Evolutionary conservation across 768 basidiomycete species (phyloP).

Genomic region (Chiua virens): DNA sequence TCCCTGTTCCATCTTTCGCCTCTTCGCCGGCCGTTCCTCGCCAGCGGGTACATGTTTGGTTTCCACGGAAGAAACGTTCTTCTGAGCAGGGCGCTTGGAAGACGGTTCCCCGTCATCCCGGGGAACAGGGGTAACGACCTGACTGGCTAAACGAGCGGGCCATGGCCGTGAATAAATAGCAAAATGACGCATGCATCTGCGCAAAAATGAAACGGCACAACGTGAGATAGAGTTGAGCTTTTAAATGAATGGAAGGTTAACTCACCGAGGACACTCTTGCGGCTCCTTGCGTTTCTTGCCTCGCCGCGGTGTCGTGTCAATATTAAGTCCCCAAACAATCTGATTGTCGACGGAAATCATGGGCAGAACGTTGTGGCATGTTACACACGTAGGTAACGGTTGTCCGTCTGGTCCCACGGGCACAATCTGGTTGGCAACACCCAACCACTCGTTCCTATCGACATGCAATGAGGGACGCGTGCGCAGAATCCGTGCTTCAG

Average conservation of each 20-base stretch:
- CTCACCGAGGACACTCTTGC: conserved; percentile 74
- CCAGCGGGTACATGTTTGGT: conserved; percentile 51
- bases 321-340: conserved; percentile 70
- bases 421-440: conserved; percentile 42
- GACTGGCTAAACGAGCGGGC: conserved; percentile 59
- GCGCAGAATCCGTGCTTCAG: conserved; percentile 52
- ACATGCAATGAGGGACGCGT: conserved; percentile 42
- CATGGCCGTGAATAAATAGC: conserved; percentile 74
- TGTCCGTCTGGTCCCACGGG: conserved; percentile 65
- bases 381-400: conserved; percentile 67
- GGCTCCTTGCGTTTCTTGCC: conserved; percentile 60
- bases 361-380: conserved; percentile 69
- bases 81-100: conserved; percentile 50
- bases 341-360: conserved; percentile 74
- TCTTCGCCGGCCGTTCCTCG: conserved; percentile 46
- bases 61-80: conserved; percentile 50
- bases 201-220: conserved; percentile 13
- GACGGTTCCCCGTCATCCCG: conserved; percentile 43
- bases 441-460: conserved; percentile 36
- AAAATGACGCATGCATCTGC: conserved; percentile 75
- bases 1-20: conserved; percentile 44
- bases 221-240: conserved; percentile 10
- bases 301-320: conserved; percentile 44
- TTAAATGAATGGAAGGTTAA: conserved; percentile 26
- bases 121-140: conserved; percentile 46